phyloP scores from a whole-genome alignment of 31 red algal species.

The Asparagopsis taxiformis region DNA sequence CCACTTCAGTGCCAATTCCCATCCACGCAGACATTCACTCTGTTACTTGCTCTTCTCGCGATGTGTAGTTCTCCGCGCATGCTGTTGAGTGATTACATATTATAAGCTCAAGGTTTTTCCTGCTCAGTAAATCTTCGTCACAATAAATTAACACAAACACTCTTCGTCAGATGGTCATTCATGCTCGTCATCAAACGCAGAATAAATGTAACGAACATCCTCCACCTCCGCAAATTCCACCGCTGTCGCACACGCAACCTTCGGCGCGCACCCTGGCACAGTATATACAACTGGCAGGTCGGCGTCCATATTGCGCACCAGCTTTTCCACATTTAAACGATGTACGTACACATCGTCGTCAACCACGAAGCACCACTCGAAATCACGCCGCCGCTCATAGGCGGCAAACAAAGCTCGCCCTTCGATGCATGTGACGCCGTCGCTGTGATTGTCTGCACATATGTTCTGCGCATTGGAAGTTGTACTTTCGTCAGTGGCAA shows the following conservation, averaged over 20 bases:
- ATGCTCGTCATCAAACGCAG: not conserved
- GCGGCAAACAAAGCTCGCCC: constrained; percentile 15
- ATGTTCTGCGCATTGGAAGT: not conserved
- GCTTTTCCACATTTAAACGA: constrained; percentile 9
- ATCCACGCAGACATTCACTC: constrained; percentile 16
- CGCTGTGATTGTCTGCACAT: constrained; percentile 1
- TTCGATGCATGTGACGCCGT: constrained; percentile 22
- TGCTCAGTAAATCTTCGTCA: constrained; percentile 11
- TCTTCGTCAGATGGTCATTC: not conserved
- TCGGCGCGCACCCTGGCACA: constrained; percentile 11
- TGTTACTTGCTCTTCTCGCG: not conserved
- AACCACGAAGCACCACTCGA: constrained; percentile 16
- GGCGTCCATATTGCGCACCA: not conserved
- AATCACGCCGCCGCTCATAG: not conserved
- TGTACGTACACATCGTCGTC: constrained; percentile 21
- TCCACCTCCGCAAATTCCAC: constrained; percentile 14
- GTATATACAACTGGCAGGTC: not conserved
- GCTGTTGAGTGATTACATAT: not conserved
- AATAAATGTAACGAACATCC: constrained; percentile 3
- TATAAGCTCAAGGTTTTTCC: not conserved
- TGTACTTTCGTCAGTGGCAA: not conserved
- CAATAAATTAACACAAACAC: not conserved
- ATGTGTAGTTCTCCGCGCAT: not conserved
- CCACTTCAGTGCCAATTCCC: constrained; percentile 6
- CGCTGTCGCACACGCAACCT: constrained; percentile 5